Conservation (phyloP, 139 green algal species). For the Pseudopediastrum boryanum region DNA sequence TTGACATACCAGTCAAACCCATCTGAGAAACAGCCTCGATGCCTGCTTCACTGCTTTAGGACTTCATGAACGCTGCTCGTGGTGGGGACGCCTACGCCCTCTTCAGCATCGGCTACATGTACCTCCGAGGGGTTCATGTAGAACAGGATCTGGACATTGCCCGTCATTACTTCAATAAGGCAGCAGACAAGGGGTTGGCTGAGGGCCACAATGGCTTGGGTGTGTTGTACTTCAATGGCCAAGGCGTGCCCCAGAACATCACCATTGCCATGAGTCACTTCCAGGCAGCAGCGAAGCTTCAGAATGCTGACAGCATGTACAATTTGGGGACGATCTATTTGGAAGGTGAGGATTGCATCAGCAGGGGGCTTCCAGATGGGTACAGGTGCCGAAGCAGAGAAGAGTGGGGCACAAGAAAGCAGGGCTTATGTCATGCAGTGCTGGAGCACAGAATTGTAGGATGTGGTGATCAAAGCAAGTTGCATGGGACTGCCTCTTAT, state of each 20-base stretch:
- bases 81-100: too few relatives aligned
- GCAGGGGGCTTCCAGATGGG: neutral
- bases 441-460: too few relatives aligned
- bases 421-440: too few relatives aligned
- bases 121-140: neutral
- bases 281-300: neutral
- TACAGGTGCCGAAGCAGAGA: too few relatives aligned
- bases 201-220: constrained; percentile 33
- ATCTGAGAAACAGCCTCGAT: too few relatives aligned
- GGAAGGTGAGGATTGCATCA: constrained; percentile 33
- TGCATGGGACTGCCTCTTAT: too few relatives aligned
- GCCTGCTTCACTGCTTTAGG: too few relatives aligned
- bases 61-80: too few relatives aligned
- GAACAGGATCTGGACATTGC: neutral
- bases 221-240: constrained; percentile 49
- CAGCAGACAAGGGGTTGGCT: neutral
- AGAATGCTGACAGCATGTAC: constrained; percentile 46
- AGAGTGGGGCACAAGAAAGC: too few relatives aligned
- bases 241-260: constrained; percentile 37
- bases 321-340: constrained; percentile 60
- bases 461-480: too few relatives aligned
- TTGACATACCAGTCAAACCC: too few relatives aligned
- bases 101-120: neutral
- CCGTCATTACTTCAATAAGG: neutral
- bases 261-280: constrained; percentile 38